phyloP scores from a whole-genome alignment of 2,329 filamentous ascomycete species.

The Zymoseptoria pseudotritici region DNA sequence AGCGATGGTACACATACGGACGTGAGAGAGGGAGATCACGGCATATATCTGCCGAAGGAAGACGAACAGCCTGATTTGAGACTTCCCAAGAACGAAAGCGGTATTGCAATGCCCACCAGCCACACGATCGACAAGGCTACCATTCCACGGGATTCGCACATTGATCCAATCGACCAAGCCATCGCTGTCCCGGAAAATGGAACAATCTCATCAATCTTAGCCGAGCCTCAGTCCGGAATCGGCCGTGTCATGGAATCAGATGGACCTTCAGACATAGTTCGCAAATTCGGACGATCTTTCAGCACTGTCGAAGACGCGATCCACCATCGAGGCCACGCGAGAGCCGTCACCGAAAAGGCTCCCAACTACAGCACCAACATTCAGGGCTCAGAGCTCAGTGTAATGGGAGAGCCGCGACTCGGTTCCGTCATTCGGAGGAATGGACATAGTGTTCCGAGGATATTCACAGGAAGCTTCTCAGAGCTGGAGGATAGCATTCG shows the following conservation, averaged over 20 bases:
- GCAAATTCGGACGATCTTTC: slow-evolving; percentile 11
- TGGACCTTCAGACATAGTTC: background rate
- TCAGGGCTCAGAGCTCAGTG: background rate
- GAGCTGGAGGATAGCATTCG: slow-evolving; percentile 17
- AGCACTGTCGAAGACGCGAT: slow-evolving; percentile 15
- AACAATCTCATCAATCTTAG: background rate
- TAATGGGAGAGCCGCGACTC: slow-evolving; percentile 2
- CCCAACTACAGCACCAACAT: slow-evolving; percentile 9
- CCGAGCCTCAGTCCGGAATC: too few species aligned
- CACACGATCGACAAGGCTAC: background rate
- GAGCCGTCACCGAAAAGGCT: slow-evolving; percentile 9
- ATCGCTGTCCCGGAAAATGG: background rate
- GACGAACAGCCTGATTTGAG: background rate
- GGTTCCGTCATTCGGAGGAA: slow-evolving; percentile 7
- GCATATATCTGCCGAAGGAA: background rate
- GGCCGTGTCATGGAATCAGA: background rate
- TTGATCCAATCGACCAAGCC: background rate
- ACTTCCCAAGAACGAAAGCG: background rate
- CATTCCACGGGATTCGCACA: background rate
- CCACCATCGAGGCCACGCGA: slow-evolving; percentile 10
- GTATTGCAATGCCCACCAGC: background rate
- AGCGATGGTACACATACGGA: background rate
- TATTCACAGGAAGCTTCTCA: slow-evolving; percentile 23
- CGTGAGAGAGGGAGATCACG: background rate
- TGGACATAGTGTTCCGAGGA: slow-evolving; percentile 13